phyloP scores from a whole-genome alignment of 2,329 filamentous ascomycete species.

The Teratosphaeriaceae sp. region DNA sequence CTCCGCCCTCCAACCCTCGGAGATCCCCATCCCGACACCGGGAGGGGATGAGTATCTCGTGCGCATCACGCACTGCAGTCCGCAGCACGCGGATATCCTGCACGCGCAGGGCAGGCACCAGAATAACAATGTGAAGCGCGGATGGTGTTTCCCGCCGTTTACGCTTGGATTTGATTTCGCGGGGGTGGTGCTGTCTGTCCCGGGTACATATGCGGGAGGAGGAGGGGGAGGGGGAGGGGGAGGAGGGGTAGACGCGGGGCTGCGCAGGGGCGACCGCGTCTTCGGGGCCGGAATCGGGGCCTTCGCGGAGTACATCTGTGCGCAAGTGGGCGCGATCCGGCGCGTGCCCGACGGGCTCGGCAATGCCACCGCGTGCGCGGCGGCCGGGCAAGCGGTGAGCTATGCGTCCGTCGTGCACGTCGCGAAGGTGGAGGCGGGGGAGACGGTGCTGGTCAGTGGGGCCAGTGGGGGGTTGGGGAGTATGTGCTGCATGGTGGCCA shows the following conservation, averaged over 20 bases:
- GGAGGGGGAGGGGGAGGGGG: too few relatives aligned
- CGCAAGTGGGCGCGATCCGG: constrained; percentile 36
- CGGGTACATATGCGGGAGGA: constrained; percentile 15
- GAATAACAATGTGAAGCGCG: constrained; percentile 45
- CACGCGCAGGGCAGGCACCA: constrained; percentile 55
- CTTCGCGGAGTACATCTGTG: constrained; percentile 47
- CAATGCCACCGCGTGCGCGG: constrained; percentile 45
- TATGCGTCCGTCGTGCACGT: constrained; percentile 45
- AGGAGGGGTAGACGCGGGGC: too few relatives aligned
- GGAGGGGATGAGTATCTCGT: constrained; percentile 37
- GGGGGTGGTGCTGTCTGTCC: constrained; percentile 40
- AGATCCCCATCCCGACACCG: constrained; percentile 27
- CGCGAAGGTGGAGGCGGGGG: constrained; percentile 37
- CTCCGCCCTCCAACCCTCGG: constrained; percentile 22
- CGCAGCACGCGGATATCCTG: constrained; percentile 56
- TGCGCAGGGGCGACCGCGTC: constrained; percentile 45
- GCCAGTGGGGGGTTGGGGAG: constrained; percentile 51
- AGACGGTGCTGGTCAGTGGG: constrained; percentile 50
- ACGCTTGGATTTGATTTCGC: constrained; percentile 55
- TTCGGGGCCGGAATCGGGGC: constrained; percentile 49
- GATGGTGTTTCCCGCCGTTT: constrained; percentile 52
- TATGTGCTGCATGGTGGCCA: constrained; percentile 51
- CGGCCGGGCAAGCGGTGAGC: constrained; percentile 48
- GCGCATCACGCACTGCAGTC: constrained; percentile 48
- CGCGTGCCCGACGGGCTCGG: constrained; percentile 42